phyloP scores from a whole-genome alignment of 108 stramenopile genomes.

The Ochromonas danica region DNA sequence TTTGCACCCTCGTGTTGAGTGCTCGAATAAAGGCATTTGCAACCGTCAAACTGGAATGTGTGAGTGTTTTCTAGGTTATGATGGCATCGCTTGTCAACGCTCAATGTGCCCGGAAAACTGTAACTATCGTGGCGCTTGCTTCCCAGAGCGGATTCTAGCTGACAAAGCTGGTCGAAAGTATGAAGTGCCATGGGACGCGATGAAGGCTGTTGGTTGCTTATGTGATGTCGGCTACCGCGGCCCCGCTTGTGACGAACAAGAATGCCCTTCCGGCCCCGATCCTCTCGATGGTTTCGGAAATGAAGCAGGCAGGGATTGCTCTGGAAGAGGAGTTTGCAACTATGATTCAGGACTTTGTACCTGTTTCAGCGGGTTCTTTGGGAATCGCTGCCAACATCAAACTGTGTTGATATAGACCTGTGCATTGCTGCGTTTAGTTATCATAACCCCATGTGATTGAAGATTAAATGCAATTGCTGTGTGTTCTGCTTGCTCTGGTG shows the following conservation, averaged over 20 bases:
- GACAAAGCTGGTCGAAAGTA: slow-evolving; percentile 22
- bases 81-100: slow-evolving; percentile 32
- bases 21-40: slow-evolving; percentile 39
- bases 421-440: no score
- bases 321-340: slow-evolving; percentile 50
- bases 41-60: slow-evolving; percentile 11
- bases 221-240: slow-evolving; percentile 31
- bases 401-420: slow-evolving; percentile 36
- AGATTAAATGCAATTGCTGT: no score
- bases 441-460: no score
- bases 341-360: slow-evolving; percentile 44
- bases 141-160: slow-evolving; percentile 12
- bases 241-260: slow-evolving; percentile 34
- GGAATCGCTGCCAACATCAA: slow-evolving; percentile 40
- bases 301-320: slow-evolving; percentile 43
- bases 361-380: slow-evolving; percentile 49
- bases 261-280: slow-evolving; percentile 36
- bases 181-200: slow-evolving; percentile 24
- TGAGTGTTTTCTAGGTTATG: slow-evolving; percentile 29
- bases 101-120: slow-evolving; percentile 33
- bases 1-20: slow-evolving; percentile 27
- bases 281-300: slow-evolving; percentile 23
- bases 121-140: slow-evolving; percentile 30
- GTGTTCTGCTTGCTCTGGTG: no score
- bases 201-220: slow-evolving; percentile 31